phyloP scores from a whole-genome alignment of 2,329 filamentous ascomycete genomes.

The Westerdykella ornata region DNA sequence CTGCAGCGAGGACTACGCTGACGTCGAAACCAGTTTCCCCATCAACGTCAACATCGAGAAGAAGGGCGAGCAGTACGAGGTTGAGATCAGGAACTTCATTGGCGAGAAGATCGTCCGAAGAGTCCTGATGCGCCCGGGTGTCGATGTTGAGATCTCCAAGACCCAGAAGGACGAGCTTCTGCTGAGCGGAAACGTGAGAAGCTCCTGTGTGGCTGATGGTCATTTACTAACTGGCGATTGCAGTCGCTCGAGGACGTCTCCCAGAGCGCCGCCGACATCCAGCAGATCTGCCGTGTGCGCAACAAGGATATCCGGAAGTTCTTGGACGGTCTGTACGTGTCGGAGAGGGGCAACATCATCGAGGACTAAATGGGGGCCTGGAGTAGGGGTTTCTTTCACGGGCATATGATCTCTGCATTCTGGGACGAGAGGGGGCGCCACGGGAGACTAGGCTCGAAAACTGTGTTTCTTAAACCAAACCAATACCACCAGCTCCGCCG shows the following conservation, averaged over 20 bases:
- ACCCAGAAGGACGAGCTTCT: slow-evolving; percentile 97
- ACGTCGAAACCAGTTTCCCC: slow-evolving; percentile 59
- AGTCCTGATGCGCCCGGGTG: slow-evolving; percentile 81
- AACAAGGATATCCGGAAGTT: slow-evolving; percentile 99
- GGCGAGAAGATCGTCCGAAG: slow-evolving; percentile 97
- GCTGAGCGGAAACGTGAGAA: slow-evolving; percentile 67
- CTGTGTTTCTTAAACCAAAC: slow-evolving; percentile 36
- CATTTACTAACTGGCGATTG: slow-evolving; percentile 13
- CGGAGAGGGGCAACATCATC: slow-evolving; percentile 92
- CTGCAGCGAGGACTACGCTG: no score
- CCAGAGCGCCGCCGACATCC: slow-evolving; percentile 97
- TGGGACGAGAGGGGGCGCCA: slow-evolving; percentile 35
- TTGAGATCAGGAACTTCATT: slow-evolving; percentile 80
- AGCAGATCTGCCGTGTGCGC: slow-evolving; percentile 98
- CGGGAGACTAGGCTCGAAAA: slow-evolving; percentile 36
- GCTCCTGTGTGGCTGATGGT: neutral
- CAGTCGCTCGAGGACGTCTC: slow-evolving; percentile 87
- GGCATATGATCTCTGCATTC: slow-evolving; percentile 39
- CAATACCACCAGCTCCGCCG: slow-evolving; percentile 24
- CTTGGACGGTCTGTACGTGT: slow-evolving; percentile 99
- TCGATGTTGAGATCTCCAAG: slow-evolving; percentile 83
- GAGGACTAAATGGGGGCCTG: slow-evolving; percentile 47
- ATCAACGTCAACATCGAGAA: slow-evolving; percentile 99
- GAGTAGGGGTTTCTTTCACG: slow-evolving; percentile 36
- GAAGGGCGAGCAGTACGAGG: slow-evolving; percentile 81